Evolutionary conservation across 2,329 filamentous ascomycete species (phyloP), one percentile per base, ranked within the genome.

Genomic region (Juglanconis juglandina): DNA sequence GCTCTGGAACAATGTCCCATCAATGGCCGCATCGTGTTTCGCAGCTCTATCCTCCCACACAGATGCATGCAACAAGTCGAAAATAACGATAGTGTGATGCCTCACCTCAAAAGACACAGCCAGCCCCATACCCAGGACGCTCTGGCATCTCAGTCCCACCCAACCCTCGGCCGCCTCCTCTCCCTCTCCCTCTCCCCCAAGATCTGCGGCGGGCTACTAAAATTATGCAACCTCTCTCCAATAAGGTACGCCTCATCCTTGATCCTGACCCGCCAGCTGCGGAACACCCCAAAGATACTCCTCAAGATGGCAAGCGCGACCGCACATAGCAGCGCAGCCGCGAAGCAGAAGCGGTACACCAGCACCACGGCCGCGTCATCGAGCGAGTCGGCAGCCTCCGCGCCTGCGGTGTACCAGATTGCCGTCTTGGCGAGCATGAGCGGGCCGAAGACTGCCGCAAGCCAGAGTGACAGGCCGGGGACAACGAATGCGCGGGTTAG

Each of bases 201-300:
- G 87, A 3, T 47, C 30, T 63, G 61, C 44, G 55, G 61, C 17
- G 54, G 50, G 41, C 56, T 50, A 24, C 92, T 91, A 75, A 97
- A 96, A 73, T 99, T 99, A 76, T 99, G 96, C 69, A 99, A 76
- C 62, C 93, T 80, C 77, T 99, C 94, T 2, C 95, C 95, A 70
- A 98, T 95, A 49, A 99, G 79, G 72, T 99, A 99, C 0, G 96
- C 93, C 75, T 99, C 96, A 72, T 99, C 96, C 44, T 92, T 82
- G 51, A 99, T 92, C 60, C 88, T 85, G 60, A 87, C 81, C 68
- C 90, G 86, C 93, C 94, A 98, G 24, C 85, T 78, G 51, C 84
- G 83, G 55, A 95, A 82, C 56, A 91, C 82, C 50, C 82, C 76
- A 8, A 83, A 69, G n/a, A 88, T 70, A 10, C 82, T 80, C 69